Conservation (phyloP, 352 stramenopile species). For the Pythium scleroteichum region DNA sequence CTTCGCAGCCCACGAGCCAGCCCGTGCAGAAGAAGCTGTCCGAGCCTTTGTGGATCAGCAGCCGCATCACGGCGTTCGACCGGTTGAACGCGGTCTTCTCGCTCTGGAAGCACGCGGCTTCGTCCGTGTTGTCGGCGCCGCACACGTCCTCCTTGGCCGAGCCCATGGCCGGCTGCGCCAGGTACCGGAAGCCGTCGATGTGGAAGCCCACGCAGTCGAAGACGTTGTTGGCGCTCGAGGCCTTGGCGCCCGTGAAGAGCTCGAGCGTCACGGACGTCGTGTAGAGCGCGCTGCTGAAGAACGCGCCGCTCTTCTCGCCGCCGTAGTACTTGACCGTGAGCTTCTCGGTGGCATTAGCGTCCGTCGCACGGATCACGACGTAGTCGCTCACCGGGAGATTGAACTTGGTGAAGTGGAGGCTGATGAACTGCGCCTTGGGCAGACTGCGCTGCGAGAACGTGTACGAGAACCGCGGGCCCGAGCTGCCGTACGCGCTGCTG, state of each 20-base stretch:
- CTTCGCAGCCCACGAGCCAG: slow-evolving; percentile 65
- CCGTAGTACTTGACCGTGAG: slow-evolving; percentile 42
- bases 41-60: slow-evolving; percentile 62
- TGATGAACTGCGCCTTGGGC: slow-evolving; percentile 50
- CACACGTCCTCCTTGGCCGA: slow-evolving; percentile 51
- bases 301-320: slow-evolving; percentile 24
- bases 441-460: slow-evolving; percentile 32
- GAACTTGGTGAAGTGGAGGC: slow-evolving; percentile 67
- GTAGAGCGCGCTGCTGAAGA: slow-evolving; percentile 42
- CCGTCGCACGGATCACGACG: slow-evolving; percentile 41
- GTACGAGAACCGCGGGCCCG: slow-evolving; percentile 39
- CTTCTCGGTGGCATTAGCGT: slow-evolving; percentile 31
- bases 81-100: slow-evolving; percentile 25
- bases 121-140: slow-evolving; percentile 54
- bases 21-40: slow-evolving; percentile 68
- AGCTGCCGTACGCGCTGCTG: slow-evolving; percentile 12
- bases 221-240: slow-evolving; percentile 15
- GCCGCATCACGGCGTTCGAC: slow-evolving; percentile 43
- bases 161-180: slow-evolving; percentile 21
- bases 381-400: slow-evolving; percentile 62
- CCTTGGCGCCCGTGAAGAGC: slow-evolving; percentile 40
- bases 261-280: slow-evolving; percentile 48
- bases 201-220: slow-evolving; percentile 47
- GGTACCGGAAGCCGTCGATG: slow-evolving; percentile 54
- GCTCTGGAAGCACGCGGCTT: slow-evolving; percentile 53